Evolutionary conservation across 73 alveolate species (phyloP).

Genomic region (Stentor roeselii): DNA sequence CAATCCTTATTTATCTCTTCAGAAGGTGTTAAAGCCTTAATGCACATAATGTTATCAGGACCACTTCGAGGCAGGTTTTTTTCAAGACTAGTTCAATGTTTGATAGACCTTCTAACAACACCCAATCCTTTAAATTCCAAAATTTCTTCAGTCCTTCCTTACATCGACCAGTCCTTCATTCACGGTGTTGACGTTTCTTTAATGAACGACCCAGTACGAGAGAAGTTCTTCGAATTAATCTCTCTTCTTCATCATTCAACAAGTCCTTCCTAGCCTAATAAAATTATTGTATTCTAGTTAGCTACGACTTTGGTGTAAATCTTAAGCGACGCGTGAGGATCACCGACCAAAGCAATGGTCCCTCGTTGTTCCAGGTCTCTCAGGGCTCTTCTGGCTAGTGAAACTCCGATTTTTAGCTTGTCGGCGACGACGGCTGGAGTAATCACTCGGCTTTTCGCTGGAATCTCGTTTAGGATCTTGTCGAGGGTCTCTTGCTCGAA

Average conservation of each 20-base stretch:
- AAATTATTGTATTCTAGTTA: too few species aligned
- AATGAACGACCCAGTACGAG: not conserved
- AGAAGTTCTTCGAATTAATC: not conserved
- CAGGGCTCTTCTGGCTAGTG: slow-evolving; percentile 63
- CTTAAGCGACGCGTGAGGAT: slow-evolving; percentile 40
- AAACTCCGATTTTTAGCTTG: slow-evolving; percentile 55
- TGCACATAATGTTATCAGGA: not conserved
- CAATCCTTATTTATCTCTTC: not conserved
- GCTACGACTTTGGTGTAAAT: slow-evolving; percentile 36
- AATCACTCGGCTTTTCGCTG: slow-evolving; percentile 41
- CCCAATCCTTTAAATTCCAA: too few species aligned
- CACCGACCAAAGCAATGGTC: slow-evolving; percentile 57
- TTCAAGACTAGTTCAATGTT: not conserved
- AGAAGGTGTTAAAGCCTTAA: not conserved
- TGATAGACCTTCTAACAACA: not conserved
- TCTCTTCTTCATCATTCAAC: not conserved
- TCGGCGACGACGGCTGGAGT: slow-evolving; percentile 53
- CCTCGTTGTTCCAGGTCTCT: slow-evolving; percentile 50
- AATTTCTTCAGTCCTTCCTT: not conserved
- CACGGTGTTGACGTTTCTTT: not conserved
- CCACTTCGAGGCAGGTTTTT: slow-evolving; percentile 7
- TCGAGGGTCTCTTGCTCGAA: slow-evolving; percentile 63
- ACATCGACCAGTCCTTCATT: not conserved
- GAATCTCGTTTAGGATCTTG: slow-evolving; percentile 58
- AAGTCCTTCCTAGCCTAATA: not conserved